Evolutionary conservation across 2,329 filamentous ascomycete species (phyloP).

Genomic region (Verticillium nubilum): DNA sequence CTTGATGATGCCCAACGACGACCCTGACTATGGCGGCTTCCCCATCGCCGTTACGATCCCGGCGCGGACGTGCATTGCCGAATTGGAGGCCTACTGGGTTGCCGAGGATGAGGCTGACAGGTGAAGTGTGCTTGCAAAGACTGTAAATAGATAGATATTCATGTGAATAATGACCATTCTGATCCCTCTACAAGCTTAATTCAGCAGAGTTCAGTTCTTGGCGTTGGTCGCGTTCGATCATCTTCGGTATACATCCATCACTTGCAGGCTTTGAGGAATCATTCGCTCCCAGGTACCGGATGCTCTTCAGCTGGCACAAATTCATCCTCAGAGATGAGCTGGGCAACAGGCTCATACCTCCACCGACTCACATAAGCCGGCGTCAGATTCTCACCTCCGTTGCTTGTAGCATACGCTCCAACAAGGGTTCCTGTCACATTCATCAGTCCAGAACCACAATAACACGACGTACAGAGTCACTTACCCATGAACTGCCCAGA

Average conservation of each 20-base stretch:
- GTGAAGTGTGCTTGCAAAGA: not conserved
- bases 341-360: slow-evolving; percentile 30
- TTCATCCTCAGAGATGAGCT: not conserved
- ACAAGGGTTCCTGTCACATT: slow-evolving; percentile 36
- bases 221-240: too few relatives aligned
- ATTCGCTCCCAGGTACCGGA: not conserved
- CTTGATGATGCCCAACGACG: slow-evolving; percentile 49
- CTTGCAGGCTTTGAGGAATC: not conserved
- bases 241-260: too few relatives aligned
- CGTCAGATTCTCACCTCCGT: slow-evolving; percentile 36
- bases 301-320: not conserved
- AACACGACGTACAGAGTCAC: slow-evolving; percentile 4
- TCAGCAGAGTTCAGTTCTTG: too few relatives aligned
- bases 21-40: slow-evolving; percentile 51
- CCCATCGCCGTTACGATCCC: slow-evolving; percentile 50
- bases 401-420: slow-evolving; percentile 47
- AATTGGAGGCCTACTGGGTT: slow-evolving; percentile 31
- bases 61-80: slow-evolving; percentile 40
- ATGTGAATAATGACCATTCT: not conserved
- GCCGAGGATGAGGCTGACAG: slow-evolving; percentile 19
- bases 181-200: too few relatives aligned
- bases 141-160: not conserved
- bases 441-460: not conserved
- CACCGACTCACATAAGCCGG: slow-evolving; percentile 42
- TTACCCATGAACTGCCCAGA: slow-evolving; percentile 24